These are phyloP conservation scores for Brassica hybrid DNA, from an alignment of 441 rosid genomes.

Conservation along the genomic window DNA sequence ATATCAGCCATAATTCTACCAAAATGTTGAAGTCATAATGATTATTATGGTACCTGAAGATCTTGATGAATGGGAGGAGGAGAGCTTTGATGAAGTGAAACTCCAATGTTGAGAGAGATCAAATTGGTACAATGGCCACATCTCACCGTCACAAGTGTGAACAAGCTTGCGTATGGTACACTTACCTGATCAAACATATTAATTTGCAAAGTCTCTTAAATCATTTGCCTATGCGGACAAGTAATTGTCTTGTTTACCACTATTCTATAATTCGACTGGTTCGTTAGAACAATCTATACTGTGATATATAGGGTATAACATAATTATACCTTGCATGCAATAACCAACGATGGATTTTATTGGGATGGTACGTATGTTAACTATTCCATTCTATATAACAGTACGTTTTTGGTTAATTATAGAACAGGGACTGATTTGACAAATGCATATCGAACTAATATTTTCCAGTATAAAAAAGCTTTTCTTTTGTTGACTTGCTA, in stretches of 20 bases:
- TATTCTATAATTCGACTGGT: conserved; percentile 3
- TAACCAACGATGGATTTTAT: not conserved
- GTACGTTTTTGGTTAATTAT: not conserved
- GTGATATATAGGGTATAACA: not conserved
- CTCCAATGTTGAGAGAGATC: conserved; percentile 82
- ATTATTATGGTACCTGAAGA: conserved; percentile 56
- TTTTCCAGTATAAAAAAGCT: conserved; percentile 11
- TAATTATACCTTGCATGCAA: conserved; percentile 10
- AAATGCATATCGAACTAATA: not conserved
- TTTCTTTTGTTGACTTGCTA: not conserved
- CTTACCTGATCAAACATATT: conserved; percentile 62
- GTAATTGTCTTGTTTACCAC: conserved; percentile 13
- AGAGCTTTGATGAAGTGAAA: conserved; percentile 55
- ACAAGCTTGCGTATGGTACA: conserved; percentile 77
- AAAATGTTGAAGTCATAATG: not conserved
- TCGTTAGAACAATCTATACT: not conserved
- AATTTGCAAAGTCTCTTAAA: conserved; percentile 14
- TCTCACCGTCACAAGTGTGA: conserved; percentile 83
- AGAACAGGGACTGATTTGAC: conserved; percentile 15
- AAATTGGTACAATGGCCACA: conserved; percentile 95
- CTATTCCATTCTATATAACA: not conserved
- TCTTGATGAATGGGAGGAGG: conserved; percentile 61
- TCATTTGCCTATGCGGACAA: conserved; percentile 1
- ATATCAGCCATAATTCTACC: conserved; percentile 1
- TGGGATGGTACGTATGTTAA: not conserved